These are phyloP conservation scores for Chlorella sp. DNA, from an alignment of 139 green algal species.

Conservation along the genomic window DNA sequence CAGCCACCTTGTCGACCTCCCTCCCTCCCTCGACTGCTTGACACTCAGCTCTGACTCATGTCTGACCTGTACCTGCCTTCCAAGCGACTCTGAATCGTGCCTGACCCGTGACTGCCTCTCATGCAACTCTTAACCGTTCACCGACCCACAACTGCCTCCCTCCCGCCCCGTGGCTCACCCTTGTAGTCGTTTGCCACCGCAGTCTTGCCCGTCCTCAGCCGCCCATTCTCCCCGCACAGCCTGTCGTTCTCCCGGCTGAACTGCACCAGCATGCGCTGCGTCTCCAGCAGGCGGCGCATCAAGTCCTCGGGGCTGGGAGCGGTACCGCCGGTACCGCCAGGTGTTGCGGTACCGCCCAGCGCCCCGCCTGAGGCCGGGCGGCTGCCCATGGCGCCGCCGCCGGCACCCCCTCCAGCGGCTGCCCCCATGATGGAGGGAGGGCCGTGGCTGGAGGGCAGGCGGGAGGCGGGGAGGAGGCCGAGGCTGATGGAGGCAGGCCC, in stretches of 20 bases:
- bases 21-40: too few relatives aligned
- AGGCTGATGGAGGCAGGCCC: not conserved
- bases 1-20: too few relatives aligned
- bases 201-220: slow-evolving; percentile 46
- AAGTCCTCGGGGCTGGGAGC: slow-evolving; percentile 1
- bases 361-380: not conserved
- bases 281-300: slow-evolving; percentile 39
- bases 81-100: too few relatives aligned
- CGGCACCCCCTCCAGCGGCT: not conserved
- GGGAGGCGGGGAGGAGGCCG: slow-evolving; percentile 47
- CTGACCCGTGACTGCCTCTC: too few relatives aligned
- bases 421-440: too few relatives aligned
- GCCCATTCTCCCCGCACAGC: slow-evolving; percentile 69
- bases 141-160: not conserved
- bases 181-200: slow-evolving; percentile 54
- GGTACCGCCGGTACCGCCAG: not conserved
- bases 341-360: not conserved
- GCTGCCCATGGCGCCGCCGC: not conserved
- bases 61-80: too few relatives aligned
- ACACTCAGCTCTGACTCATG: too few relatives aligned
- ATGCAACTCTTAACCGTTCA: too few relatives aligned
- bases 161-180: slow-evolving; percentile 4
- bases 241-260: slow-evolving; percentile 72
- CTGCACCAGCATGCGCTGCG: slow-evolving; percentile 49
- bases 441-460: slow-evolving; percentile 45